Evolutionary conservation across 225 moss, liverwort and hornwort species (phyloP).

Genomic region (Bryoerythrophyllum caledonicum): DNA sequence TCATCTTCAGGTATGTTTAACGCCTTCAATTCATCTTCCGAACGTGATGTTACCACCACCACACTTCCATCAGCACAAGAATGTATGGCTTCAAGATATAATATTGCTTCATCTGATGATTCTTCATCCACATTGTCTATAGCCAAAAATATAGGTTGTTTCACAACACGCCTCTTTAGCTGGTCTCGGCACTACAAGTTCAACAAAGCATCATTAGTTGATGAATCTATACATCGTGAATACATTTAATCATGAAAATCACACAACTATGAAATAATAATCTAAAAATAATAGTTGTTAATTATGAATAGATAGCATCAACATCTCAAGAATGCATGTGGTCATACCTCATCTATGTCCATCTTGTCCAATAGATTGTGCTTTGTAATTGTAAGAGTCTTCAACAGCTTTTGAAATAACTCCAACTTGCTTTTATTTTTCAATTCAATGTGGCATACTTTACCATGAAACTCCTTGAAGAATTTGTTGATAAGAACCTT

Average conservation of each 20-base stretch:
- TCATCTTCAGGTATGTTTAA: background rate
- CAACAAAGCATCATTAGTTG: background rate
- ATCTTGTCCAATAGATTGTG: background rate
- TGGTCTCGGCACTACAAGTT: background rate
- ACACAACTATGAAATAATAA: background rate
- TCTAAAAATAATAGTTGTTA: too few species aligned
- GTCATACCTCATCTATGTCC: background rate
- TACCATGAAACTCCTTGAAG: background rate
- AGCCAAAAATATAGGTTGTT: background rate
- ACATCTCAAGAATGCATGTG: background rate
- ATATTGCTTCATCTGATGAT: background rate
- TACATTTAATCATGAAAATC: too few species aligned
- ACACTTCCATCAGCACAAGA: background rate
- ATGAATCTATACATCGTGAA: background rate
- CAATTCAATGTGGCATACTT: background rate
- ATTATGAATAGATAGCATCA: background rate
- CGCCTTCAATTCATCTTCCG: background rate
- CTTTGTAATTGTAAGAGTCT: background rate
- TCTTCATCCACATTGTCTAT: background rate
- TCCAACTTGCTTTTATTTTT: background rate
- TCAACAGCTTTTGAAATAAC: background rate
- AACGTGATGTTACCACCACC: background rate
- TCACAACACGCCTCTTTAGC: background rate
- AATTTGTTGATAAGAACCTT: background rate
- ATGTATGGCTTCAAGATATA: background rate